Conservation (phyloP, 805 yeast species). For the Nakazawaea ambrosiae region DNA sequence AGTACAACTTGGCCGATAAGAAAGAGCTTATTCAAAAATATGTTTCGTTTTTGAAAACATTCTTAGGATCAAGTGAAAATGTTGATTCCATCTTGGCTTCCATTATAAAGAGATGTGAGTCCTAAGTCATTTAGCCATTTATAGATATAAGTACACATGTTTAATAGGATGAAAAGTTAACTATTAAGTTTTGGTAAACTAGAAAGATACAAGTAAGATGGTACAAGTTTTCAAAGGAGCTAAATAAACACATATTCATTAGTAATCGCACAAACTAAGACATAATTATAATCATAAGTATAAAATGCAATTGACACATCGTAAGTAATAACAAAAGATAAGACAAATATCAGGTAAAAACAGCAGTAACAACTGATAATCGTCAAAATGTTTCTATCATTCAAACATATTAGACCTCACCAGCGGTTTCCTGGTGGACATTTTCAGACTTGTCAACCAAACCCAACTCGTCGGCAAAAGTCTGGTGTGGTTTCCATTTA, state of each 20-base stretch:
- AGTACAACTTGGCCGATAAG: slow-evolving; percentile 30
- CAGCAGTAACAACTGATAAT: background rate
- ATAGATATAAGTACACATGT: no score
- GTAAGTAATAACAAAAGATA: no score
- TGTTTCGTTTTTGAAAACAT: slow-evolving; percentile 25
- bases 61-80: slow-evolving; percentile 19
- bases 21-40: slow-evolving; percentile 26
- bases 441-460: slow-evolving; percentile 17
- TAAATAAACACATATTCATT: no score
- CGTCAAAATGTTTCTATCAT: background rate
- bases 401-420: background rate
- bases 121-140: no score
- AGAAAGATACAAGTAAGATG: no score
- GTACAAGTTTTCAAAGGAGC: no score
- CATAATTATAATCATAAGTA: background rate
- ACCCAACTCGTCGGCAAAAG: slow-evolving; percentile 23
- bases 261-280: background rate
- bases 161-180: no score
- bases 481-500: slow-evolving; percentile 27
- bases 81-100: slow-evolving; percentile 22
- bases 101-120: slow-evolving; percentile 21
- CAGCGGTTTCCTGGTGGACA: slow-evolving; percentile 14
- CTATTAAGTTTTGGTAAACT: no score
- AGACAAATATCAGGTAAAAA: no score
- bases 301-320: background rate